Base-by-base conservation (phyloP, 1,139 yeast species). In the Pichia sp. region DNA sequence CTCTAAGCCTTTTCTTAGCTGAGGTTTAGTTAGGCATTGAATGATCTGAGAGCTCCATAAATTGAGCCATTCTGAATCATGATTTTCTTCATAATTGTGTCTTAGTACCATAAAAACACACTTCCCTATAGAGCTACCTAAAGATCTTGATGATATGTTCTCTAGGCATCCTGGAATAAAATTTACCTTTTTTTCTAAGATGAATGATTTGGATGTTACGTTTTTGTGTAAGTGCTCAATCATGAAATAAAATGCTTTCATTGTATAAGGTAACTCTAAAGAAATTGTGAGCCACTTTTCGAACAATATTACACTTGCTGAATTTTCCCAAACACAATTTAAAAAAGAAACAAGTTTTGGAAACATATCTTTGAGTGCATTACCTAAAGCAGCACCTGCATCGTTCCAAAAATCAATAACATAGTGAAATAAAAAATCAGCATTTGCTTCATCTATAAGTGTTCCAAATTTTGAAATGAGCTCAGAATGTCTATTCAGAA, bases 71-170 rank as follows among this genome's bases (percentile, higher is more conserved):
- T 56, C 51, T 11, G 25, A 28, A 1, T 48, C 45, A 1, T 52
- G 50, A 7, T 61, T 55, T 43, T 58, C 50, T 5, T 52, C 52
- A 9, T 51, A 47, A 10, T 43, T 45, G 40, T 66, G 66, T 23
- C 63, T 58, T 41, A 67, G 64, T 2, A 83, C 51, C 0, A 77
- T 59, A 14, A 68, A 66, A 1, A 85, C 51, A 14, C 84, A 70
- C 54, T 79, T 83, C 22, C 85, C 81, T 14, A 81, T 71, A 1
- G 82, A 72, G 49, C 78, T 82, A 0, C 93, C 82, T 41, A 84
- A 58, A 0, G 84, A 72, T 50, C 74, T 77, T 1, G 79, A 68
- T 49, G 68, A 62, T 64, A 84, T 74, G 9, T 69, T 59, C 0
- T 62, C 49, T 9, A 84, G 56, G 8, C 84, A 68, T 6, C 63